Conservation (phyloP, 352 stramenopile genomes). For the Globisporangium alternatum region DNA sequence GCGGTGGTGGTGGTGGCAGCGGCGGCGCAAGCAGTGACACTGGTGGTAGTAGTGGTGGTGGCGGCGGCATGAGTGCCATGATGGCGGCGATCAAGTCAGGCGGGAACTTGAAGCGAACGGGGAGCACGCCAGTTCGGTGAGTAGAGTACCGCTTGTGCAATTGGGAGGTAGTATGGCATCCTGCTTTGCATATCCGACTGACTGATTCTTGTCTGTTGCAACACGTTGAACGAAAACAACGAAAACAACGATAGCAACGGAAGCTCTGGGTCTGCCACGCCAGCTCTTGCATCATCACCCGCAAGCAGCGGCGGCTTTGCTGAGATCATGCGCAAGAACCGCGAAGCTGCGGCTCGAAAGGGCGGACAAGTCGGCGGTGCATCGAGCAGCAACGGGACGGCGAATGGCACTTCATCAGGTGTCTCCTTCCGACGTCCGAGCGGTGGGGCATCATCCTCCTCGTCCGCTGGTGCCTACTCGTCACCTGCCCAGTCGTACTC, state of each 20-base stretch:
- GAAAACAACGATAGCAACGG: constrained; percentile 14
- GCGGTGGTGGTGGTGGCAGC: constrained; percentile 10
- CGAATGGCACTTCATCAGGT: background rate
- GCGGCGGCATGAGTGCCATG: constrained; percentile 56
- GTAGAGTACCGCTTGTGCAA: background rate
- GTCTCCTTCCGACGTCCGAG: constrained; percentile 15
- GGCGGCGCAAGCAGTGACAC: constrained; percentile 14
- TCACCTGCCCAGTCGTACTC: constrained; percentile 29
- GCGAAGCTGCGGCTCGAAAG: constrained; percentile 73
- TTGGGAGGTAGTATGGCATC: too few species aligned
- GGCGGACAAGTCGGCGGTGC: constrained; percentile 19
- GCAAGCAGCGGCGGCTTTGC: constrained; percentile 62
- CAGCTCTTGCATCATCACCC: constrained; percentile 7
- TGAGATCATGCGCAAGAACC: constrained; percentile 90
- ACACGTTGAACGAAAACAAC: background rate
- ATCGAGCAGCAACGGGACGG: constrained; percentile 7
- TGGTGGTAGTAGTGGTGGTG: constrained; percentile 17
- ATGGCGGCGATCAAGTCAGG: constrained; percentile 72
- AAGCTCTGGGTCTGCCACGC: background rate
- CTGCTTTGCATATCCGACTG: too few species aligned
- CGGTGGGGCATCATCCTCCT: background rate
- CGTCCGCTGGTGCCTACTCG: constrained; percentile 1
- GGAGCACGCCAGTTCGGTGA: constrained; percentile 29
- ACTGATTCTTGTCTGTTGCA: background rate
- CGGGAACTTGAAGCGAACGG: constrained; percentile 59